Base-by-base conservation (phyloP, 805 yeast species). In the Candida chilensis region DNA sequence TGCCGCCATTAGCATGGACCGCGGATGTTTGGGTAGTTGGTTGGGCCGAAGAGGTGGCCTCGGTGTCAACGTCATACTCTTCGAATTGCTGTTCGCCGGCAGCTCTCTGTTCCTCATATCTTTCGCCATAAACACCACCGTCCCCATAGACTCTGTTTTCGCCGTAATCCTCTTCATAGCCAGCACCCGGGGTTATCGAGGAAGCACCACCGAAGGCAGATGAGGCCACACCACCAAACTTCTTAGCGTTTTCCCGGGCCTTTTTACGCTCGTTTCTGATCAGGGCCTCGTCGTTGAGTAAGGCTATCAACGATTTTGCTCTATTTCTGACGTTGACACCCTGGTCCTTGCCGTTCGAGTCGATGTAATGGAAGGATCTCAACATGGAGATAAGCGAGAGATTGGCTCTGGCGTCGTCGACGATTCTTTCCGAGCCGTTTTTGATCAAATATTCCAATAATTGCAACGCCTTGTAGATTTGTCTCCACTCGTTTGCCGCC, bases 401-500 rank as follows among this genome's bases (percentile, higher is more conserved):
- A 52, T 87, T 90, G 12, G 90, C 74, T 35, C 96, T 71, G 5
- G 94, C 86, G 41, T 90, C 96, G 57, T 92, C 98, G 36, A 92
- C 92, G 41, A 92, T 86, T 36, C 96, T 69, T 57, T 92, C 98
- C 17, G 92, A 74, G 1, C 98, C 98, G 48, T 90, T 84, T 54
- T 85, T 85, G 39, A 92, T 71, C 43, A 92, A 66, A 52, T 85
- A 92, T 47, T 92, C 98, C 54, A 90, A 70, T 53, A 92, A 68
- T 52, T 88, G 96, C 45, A 92, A 66, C 3, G 96, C 78, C 60
- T 92, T 92, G 63, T 92, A 92, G 40, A 92, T 90, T 54, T 92
- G 98, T 51, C 98, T 76, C 98, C 98, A 92, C 58, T 92, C 97
- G 51, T 76, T 80, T 29, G 96, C 94, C 5, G 92, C 71, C 59